Base-by-base conservation (phyloP, 768 basidiomycete genomes). In the Collybia mongolica region DNA sequence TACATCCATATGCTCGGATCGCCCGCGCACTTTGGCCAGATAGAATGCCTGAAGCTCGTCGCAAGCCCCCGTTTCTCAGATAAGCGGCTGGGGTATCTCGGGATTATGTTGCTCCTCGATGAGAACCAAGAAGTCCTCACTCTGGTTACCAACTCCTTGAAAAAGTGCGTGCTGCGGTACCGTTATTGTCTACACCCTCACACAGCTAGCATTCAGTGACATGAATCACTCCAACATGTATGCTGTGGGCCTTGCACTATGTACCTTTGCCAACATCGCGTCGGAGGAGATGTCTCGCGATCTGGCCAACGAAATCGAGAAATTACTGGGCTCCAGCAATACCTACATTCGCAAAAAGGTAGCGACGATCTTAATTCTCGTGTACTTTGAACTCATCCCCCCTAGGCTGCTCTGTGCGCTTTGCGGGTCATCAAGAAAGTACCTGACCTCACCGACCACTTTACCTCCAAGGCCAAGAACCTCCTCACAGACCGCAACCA, bases 191-290 rank as follows among this genome's bases (percentile, higher is more conserved):
- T n/a, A 5, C 32, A 18, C 7, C 15, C 29, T 39, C 18, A 32
- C 6, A 39, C 11, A 11, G 14, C 11, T 22, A 36, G 1, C 6
- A 42, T 46, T 15, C 60, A 99, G 96, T 72, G 97, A 99, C 71
- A 92, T 99, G 93, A 98, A 98, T 69, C 95, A 98, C 67, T 87
- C 95, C 1, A 98, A 98, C 70, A 97, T 97, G 92, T 98, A 98
- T 67, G 92, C 90, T 3, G 97, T 98, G 20, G 97, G 97, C 5
- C 81, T 99, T 49, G 96, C 94, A 2, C 82, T 99, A 29, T 98
- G 94, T 62, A 98, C 97, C 0, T 98, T 99, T 64, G 97, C 96
- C 51, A 98, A 98, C 64, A 98, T 98, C 58, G 93, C 97, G 8
- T 97, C 94, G 17, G 97, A 99, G 69, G 97, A 99, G 71, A 99